Conservation (phyloP, 768 basidiomycete genomes). For the Filobasidium wieringae region DNA sequence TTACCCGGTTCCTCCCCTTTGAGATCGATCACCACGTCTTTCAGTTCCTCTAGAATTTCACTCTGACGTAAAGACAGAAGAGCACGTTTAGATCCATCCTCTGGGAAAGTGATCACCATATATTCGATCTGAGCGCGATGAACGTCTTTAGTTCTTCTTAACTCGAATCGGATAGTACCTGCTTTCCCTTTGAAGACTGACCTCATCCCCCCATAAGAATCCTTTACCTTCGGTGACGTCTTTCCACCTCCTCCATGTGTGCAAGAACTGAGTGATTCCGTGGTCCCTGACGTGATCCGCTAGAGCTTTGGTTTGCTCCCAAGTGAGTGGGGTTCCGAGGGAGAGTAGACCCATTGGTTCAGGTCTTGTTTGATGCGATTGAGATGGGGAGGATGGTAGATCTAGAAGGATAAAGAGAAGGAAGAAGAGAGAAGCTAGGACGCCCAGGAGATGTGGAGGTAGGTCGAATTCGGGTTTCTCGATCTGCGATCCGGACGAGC, state of each 20-base stretch:
- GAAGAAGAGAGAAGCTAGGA: too few relatives aligned
- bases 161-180: not conserved
- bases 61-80: conserved; percentile 86
- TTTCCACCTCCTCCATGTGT: conserved; percentile 86
- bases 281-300: conserved; percentile 82
- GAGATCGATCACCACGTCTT: conserved; percentile 56
- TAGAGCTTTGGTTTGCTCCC: conserved; percentile 77
- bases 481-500: too few relatives aligned
- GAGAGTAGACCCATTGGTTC: conserved; percentile 76
- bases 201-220: conserved; percentile 97
- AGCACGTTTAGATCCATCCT: conserved; percentile 65
- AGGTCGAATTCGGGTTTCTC: too few relatives aligned
- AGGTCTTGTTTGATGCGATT: not conserved
- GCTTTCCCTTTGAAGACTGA: conserved; percentile 36
- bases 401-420: too few relatives aligned
- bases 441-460: too few relatives aligned
- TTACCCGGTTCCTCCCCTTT: conserved; percentile 43
- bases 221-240: conserved; percentile 71
- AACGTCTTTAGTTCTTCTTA: not conserved
- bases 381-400: not conserved
- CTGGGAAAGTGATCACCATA: conserved; percentile 71
- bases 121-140: conserved; percentile 65
- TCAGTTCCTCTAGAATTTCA: conserved; percentile 76
- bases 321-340: conserved; percentile 81
- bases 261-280: conserved; percentile 87